Percentiles rank a stretch among this genome's conserved stretches.
These are phyloP conservation scores for Boechera stricta DNA, from an alignment of 345 rosid genomes.

Conservation along the genomic window DNA sequence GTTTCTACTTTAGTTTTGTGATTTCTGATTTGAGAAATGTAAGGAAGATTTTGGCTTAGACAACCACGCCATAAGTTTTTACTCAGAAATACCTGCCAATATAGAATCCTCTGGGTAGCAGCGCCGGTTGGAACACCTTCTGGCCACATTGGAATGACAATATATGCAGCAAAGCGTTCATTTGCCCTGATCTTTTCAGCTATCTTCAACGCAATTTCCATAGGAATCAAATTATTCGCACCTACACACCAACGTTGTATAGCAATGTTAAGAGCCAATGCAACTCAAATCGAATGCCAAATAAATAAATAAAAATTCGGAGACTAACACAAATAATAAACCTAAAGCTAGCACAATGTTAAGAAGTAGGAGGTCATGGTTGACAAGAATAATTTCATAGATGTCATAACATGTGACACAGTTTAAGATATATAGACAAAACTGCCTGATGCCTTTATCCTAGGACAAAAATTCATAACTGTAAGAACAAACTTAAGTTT, in stretches of 20 bases:
- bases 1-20: constrained; percentile 1
- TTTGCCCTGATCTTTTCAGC: constrained; percentile 82
- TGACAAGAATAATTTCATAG: constrained; percentile 2
- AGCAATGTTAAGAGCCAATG: constrained; percentile 15
- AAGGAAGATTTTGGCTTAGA: neutral
- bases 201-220: constrained; percentile 90
- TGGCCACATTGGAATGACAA: constrained; percentile 97
- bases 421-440: neutral
- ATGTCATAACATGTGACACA: constrained; percentile 18
- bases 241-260: constrained; percentile 52
- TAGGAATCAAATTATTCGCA: constrained; percentile 88
- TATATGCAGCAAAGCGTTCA: constrained; percentile 83
- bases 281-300: neutral
- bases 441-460: constrained; percentile 2
- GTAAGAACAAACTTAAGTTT: neutral
- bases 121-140: constrained; percentile 74
- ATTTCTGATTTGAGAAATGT: constrained; percentile 8
- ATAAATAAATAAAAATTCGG: neutral
- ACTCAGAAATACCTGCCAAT: constrained; percentile 74
- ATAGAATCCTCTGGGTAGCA: constrained; percentile 74
- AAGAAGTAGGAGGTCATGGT: neutral
- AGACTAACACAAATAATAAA: neutral
- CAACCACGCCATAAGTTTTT: neutral
- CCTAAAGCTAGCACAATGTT: constrained; percentile 21
- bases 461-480: neutral